Evolutionary conservation across 148 eudicot species (phyloP).

Genomic region (Vaccinium darrowii): DNA sequence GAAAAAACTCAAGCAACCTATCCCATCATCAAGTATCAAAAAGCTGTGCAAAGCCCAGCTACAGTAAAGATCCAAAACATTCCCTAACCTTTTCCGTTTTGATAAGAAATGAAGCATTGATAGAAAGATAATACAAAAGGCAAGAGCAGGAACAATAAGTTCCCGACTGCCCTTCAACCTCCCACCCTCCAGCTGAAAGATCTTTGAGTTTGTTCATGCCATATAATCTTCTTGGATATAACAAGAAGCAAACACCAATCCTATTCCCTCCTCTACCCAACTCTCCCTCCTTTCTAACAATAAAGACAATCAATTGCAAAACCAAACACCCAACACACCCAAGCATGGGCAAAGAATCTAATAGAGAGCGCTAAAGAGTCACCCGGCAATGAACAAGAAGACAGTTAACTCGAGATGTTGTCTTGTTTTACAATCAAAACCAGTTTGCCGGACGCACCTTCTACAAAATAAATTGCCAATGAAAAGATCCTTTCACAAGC

Average conservation of each 20-base stretch:
- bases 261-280: conserved; percentile 4
- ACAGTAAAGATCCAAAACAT: neutral
- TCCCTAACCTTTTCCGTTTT: neutral
- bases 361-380: neutral
- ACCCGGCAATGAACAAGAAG: neutral
- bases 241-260: neutral
- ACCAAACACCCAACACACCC: neutral
- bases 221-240: neutral
- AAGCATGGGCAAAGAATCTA: neutral
- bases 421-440: neutral
- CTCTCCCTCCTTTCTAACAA: neutral
- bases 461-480: neutral
- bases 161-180: neutral
- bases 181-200: conserved; percentile 1
- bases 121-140: neutral
- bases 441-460: neutral
- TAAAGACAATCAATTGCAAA: neutral
- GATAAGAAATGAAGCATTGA: neutral
- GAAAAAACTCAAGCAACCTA: neutral
- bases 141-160: neutral
- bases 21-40: neutral
- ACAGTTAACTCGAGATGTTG: neutral
- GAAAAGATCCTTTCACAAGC: neutral
- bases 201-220: neutral
- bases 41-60: neutral